phyloP scores from a whole-genome alignment of 208 protist species.

The Trypanosoma lewisi region DNA sequence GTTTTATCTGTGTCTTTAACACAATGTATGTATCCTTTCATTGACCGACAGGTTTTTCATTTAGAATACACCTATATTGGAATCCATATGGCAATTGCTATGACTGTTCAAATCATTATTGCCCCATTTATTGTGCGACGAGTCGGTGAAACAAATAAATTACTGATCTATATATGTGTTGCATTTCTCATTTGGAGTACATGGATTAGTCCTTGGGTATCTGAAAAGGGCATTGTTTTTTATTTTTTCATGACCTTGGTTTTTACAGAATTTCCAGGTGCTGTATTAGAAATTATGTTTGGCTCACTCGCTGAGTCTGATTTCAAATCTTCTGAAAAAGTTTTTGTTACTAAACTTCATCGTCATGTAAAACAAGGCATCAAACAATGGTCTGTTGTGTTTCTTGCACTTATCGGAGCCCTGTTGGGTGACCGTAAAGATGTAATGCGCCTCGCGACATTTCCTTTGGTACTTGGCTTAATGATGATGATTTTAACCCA shows the following conservation, averaged over 20 bases:
- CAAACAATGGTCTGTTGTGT: slow-evolving; percentile 21
- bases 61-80: slow-evolving; percentile 39
- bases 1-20: slow-evolving; percentile 30
- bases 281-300: slow-evolving; percentile 17
- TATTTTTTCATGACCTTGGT: slow-evolving; percentile 36
- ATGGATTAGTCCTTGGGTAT: slow-evolving; percentile 10
- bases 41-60: slow-evolving; percentile 29
- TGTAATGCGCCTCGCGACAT: neutral
- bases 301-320: neutral
- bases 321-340: slow-evolving; percentile 5
- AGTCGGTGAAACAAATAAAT: neutral
- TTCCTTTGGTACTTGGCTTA: slow-evolving; percentile 15
- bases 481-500: slow-evolving; percentile 3
- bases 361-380: slow-evolving; percentile 3
- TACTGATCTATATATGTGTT: slow-evolving; percentile 10
- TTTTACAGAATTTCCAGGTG: slow-evolving; percentile 42
- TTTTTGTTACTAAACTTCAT: slow-evolving; percentile 12
- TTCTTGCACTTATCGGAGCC: slow-evolving; percentile 1
- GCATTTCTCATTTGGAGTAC: slow-evolving; percentile 7
- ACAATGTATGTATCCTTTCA: slow-evolving; percentile 49
- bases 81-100: slow-evolving; percentile 31
- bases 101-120: slow-evolving; percentile 30
- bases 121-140: slow-evolving; percentile 22
- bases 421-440: slow-evolving; percentile 3
- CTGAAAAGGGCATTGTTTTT: slow-evolving; percentile 14